Percentiles rank a stretch among this genome's conserved stretches.
Conservation (phyloP, 495 filamentous ascomycete genomes). For the Cairneyella variabilis region DNA sequence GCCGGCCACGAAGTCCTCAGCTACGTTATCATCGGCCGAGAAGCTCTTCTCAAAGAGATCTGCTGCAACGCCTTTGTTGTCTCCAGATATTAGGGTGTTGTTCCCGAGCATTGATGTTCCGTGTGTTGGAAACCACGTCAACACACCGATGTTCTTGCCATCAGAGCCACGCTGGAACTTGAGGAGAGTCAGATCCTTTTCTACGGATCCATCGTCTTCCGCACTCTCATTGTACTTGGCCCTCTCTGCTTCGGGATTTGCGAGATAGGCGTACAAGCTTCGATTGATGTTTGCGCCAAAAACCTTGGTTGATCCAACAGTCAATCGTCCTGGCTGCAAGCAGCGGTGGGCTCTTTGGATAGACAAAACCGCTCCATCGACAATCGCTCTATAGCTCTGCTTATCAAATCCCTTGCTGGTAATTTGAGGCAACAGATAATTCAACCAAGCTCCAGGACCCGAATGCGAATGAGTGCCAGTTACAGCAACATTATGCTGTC, state of each 20-base stretch:
- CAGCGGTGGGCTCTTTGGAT: slow-evolving; percentile 79
- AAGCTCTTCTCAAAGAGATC: slow-evolving; percentile 77
- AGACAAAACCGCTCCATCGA: slow-evolving; percentile 78
- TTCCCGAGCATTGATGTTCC: slow-evolving; percentile 91
- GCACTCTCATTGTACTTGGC: slow-evolving; percentile 58
- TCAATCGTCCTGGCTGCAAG: slow-evolving; percentile 66
- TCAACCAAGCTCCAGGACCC: slow-evolving; percentile 90
- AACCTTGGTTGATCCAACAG: slow-evolving; percentile 69
- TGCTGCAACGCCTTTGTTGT: slow-evolving; percentile 96
- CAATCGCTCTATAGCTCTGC: slow-evolving; percentile 86
- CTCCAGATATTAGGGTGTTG: slow-evolving; percentile 86
- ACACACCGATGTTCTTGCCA: slow-evolving; percentile 67
- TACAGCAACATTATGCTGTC: slow-evolving; percentile 80
- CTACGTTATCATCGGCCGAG: slow-evolving; percentile 39
- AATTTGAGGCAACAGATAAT: slow-evolving; percentile 93
- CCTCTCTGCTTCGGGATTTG: slow-evolving; percentile 80
- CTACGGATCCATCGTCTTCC: slow-evolving; percentile 64
- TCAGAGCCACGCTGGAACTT: slow-evolving; percentile 72
- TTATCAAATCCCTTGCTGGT: slow-evolving; percentile 85
- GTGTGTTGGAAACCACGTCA: slow-evolving; percentile 94
- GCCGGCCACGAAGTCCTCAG: slow-evolving; percentile 79
- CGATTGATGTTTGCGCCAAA: slow-evolving; percentile 85
- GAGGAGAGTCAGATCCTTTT: slow-evolving; percentile 81
- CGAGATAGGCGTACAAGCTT: slow-evolving; percentile 85
- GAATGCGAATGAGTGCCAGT: slow-evolving; percentile 94